Percentiles rank a stretch among this genome's conserved stretches.
Conservation (phyloP, 805 yeast species). For the Candida yuanshanica region DNA sequence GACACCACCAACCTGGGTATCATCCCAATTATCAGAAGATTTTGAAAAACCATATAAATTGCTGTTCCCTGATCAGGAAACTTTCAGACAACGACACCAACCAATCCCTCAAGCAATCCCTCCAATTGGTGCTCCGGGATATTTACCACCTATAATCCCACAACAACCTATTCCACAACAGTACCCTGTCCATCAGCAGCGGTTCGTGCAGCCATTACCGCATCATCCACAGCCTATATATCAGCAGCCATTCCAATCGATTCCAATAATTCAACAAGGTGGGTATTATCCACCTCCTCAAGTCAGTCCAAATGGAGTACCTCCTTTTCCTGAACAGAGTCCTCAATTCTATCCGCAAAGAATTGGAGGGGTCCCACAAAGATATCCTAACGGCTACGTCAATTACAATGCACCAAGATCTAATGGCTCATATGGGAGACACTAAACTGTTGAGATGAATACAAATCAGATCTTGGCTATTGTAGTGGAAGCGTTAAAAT, state of each 20-base stretch:
- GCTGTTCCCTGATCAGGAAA: slow-evolving; percentile 38
- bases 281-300: slow-evolving; percentile 7
- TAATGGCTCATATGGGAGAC: not conserved
- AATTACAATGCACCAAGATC: not conserved
- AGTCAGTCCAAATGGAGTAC: slow-evolving; percentile 2
- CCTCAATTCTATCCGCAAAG: slow-evolving; percentile 12
- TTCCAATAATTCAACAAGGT: slow-evolving; percentile 18
- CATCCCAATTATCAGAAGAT: slow-evolving; percentile 10
- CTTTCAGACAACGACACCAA: slow-evolving; percentile 5
- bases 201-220: slow-evolving; percentile 4
- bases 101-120: not conserved
- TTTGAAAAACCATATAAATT: slow-evolving; percentile 50
- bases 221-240: slow-evolving; percentile 9
- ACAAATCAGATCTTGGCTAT: not conserved
- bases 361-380: not conserved
- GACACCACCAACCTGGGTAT: slow-evolving; percentile 78
- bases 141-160: not conserved
- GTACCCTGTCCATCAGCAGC: slow-evolving; percentile 1
- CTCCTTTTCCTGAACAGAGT: slow-evolving; percentile 3
- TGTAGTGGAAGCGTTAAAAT: no score
- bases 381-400: not conserved
- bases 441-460: not conserved
- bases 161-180: slow-evolving; percentile 5
- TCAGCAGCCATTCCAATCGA: slow-evolving; percentile 13
- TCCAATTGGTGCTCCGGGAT: not conserved